Evolutionary conservation across 805 yeast species (phyloP).

Genomic region (Lipomyces lipofer): DNA sequence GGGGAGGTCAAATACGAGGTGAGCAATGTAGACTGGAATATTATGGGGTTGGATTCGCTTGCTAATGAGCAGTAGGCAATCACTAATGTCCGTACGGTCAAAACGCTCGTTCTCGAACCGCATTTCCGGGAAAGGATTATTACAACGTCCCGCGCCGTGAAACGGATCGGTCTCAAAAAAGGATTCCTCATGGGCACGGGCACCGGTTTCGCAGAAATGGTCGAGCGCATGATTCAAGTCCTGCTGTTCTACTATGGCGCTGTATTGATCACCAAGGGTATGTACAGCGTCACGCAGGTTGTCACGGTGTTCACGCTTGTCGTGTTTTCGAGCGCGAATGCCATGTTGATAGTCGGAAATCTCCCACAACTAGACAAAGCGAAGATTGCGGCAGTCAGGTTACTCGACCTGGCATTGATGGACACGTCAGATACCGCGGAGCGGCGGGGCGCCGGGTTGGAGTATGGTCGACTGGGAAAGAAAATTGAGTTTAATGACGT

Average conservation of each 20-base stretch:
- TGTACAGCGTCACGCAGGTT: conserved; percentile 58
- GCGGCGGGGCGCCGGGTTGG: neutral
- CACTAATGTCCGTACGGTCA: conserved; percentile 57
- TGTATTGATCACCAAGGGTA: conserved; percentile 58
- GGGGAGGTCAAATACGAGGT: conserved; percentile 50
- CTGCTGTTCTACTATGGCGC: conserved; percentile 79
- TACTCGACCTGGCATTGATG: conserved; percentile 25
- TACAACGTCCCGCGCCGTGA: neutral
- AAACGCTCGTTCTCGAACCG: conserved; percentile 52
- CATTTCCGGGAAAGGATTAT: conserved; percentile 49
- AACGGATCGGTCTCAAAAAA: conserved; percentile 33
- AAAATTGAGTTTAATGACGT: conserved; percentile 48
- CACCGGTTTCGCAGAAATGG: conserved; percentile 44
- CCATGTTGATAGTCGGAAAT: conserved; percentile 58
- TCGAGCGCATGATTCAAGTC: conserved; percentile 54
- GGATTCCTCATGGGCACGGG: conserved; percentile 28
- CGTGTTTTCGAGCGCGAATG: conserved; percentile 68
- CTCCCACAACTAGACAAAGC: conserved; percentile 84
- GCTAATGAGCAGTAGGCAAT: conserved; percentile 8
- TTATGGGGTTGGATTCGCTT: neutral
- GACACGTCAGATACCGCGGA: neutral
- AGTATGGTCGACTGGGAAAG: neutral
- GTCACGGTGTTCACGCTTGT: conserved; percentile 71
- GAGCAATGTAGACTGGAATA: neutral
- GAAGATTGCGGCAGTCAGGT: conserved; percentile 42